Conservation (phyloP, 345 rosid species). For the Moricandia arvensis region DNA sequence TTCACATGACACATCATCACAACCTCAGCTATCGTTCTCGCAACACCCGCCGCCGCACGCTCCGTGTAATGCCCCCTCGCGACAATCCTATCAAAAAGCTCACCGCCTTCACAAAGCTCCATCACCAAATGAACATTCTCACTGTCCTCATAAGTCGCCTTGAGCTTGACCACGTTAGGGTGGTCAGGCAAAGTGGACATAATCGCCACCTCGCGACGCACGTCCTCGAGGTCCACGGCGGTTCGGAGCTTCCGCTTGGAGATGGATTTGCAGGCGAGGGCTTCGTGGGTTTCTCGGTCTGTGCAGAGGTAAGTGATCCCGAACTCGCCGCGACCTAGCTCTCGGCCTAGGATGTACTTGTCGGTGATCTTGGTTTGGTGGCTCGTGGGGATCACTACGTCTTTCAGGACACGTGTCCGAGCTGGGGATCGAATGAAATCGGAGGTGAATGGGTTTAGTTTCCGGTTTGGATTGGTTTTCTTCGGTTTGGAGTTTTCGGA, state of each 20-base stretch:
- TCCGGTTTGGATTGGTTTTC: constrained; percentile 43
- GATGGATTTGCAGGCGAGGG: constrained; percentile 85
- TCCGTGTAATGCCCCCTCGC: constrained; percentile 96
- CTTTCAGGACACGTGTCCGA: constrained; percentile 72
- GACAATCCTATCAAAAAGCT: constrained; percentile 89
- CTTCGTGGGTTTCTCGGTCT: constrained; percentile 70
- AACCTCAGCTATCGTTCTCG: constrained; percentile 80
- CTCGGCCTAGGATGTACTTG: constrained; percentile 84
- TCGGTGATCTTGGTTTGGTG: constrained; percentile 74
- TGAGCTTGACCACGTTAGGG: constrained; percentile 78
- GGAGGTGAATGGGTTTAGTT: constrained; percentile 58
- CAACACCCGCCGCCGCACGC: constrained; percentile 81
- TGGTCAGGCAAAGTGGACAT: constrained; percentile 88
- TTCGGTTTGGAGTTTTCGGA: constrained; percentile 39
- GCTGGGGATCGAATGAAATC: constrained; percentile 47
- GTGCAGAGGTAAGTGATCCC: constrained; percentile 93
- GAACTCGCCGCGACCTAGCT: constrained; percentile 92
- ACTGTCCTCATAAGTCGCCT: constrained; percentile 78
- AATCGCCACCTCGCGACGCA: constrained; percentile 86
- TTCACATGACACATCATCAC: constrained; percentile 89
- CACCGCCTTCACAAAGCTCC: constrained; percentile 98
- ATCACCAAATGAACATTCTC: constrained; percentile 91
- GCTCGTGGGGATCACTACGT: constrained; percentile 50
- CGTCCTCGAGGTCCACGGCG: constrained; percentile 85
- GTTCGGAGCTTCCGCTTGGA: constrained; percentile 87